These are phyloP conservation scores for Colletotrichum agaves DNA, from an alignment of 2,329 filamentous ascomycete genomes.

Conservation along the genomic window DNA sequence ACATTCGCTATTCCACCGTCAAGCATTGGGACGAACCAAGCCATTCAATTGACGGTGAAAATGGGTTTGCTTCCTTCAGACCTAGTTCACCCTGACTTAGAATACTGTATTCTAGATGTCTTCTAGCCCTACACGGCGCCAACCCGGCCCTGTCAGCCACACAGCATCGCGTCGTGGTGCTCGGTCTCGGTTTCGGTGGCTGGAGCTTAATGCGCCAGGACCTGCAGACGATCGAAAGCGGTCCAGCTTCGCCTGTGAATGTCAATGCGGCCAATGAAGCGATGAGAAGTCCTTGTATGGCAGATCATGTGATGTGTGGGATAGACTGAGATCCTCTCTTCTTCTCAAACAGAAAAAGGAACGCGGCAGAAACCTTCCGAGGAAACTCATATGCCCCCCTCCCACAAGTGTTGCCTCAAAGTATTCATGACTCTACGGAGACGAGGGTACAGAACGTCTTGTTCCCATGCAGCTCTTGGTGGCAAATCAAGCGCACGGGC, in stretches of 20 bases:
- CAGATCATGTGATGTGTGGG: background rate
- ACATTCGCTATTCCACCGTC: background rate
- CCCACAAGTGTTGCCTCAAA: background rate
- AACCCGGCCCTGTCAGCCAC: background rate
- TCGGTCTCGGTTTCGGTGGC: conserved; percentile 3
- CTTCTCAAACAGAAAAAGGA: background rate
- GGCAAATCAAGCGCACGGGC: no score
- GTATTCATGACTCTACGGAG: no score
- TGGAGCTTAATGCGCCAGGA: background rate
- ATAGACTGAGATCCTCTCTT: background rate
- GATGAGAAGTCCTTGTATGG: background rate
- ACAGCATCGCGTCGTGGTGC: background rate
- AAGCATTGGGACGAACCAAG: conserved; percentile 4
- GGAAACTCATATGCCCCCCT: background rate
- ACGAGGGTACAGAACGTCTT: background rate
- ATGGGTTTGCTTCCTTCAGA: background rate
- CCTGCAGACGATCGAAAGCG: conserved; percentile 2
- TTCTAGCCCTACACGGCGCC: background rate
- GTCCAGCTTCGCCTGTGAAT: background rate
- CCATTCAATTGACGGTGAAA: background rate
- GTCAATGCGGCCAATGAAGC: background rate
- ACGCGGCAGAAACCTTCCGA: background rate
- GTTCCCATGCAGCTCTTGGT: background rate
- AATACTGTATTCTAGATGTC: background rate
- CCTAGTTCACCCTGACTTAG: background rate